phyloP scores from a whole-genome alignment of 257 asterid species.

The Fraxinus cuspidata region DNA sequence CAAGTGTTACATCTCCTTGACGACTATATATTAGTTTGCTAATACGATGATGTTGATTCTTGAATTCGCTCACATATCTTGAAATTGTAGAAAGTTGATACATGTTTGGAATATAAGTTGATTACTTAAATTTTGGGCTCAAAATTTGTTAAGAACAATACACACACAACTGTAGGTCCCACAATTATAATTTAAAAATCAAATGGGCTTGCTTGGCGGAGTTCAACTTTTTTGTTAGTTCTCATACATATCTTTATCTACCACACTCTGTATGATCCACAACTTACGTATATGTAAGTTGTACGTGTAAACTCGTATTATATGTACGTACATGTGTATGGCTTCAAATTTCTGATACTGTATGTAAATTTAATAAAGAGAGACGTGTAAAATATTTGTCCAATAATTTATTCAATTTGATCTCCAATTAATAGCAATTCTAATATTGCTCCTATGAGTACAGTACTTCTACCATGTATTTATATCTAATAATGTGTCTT shows the following conservation, averaged over 20 bases:
- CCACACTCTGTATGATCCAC: no score
- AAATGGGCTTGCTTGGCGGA: no score
- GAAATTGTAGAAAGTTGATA: background rate
- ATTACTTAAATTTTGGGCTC: no score
- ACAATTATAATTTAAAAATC: no score
- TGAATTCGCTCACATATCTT: background rate
- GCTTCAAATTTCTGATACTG: background rate
- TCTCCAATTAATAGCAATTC: background rate
- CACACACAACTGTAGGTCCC: no score
- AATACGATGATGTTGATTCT: background rate
- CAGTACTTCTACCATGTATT: background rate
- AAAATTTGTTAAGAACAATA: no score
- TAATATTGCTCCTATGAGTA: background rate
- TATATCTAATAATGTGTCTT: background rate
- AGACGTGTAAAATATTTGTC: background rate
- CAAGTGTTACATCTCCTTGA: background rate
- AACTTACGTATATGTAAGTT: no score
- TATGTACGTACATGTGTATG: background rate
- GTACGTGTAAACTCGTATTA: background rate
- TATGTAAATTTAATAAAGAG: background rate
- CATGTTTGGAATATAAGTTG: no score
- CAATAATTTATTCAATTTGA: no score
- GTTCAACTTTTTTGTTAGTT: no score
- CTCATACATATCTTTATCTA: no score
- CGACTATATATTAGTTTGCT: background rate